Percentiles rank a stretch among this genome's conserved stretches.
These are phyloP conservation scores for Castanea mollissima DNA, from an alignment of 306 rosid species.

Conservation along the genomic window DNA sequence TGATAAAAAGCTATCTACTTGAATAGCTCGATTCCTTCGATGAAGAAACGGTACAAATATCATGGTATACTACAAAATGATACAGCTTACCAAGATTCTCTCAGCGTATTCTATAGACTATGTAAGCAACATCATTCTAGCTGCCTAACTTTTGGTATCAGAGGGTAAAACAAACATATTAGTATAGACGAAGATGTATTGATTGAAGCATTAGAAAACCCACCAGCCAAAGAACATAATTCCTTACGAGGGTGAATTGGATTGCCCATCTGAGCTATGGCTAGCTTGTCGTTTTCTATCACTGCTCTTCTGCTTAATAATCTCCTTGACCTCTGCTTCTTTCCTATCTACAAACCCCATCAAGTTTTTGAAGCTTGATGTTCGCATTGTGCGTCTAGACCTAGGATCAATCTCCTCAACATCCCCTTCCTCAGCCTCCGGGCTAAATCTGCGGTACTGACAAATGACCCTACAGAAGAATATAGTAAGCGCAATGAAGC, in stretches of 20 bases:
- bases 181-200: not conserved
- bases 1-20: constrained; percentile 1
- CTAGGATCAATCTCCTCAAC: constrained; percentile 39
- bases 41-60: not conserved
- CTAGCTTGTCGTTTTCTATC: constrained; percentile 36
- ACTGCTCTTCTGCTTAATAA: constrained; percentile 40
- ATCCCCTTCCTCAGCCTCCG: constrained; percentile 29
- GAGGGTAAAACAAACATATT: not conserved
- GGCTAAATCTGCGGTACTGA: constrained; percentile 55
- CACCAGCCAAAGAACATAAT: constrained; percentile 9
- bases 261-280: constrained; percentile 27
- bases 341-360: constrained; percentile 60
- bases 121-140: not conserved
- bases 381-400: constrained; percentile 24
- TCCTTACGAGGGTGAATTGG: constrained; percentile 26
- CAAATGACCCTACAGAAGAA: constrained; percentile 47
- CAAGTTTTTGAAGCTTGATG: constrained; percentile 48
- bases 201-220: constrained; percentile 7
- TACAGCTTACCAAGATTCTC: not conserved
- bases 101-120: not conserved
- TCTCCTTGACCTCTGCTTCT: constrained; percentile 61
- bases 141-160: not conserved
- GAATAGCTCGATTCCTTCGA: constrained; percentile 1
- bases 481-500: constrained; percentile 45
- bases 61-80: not conserved